A percentile compares a stretch with the other conserved stretches of the same genome.
Evolutionary conservation across 1,284 basidiomycete genomes (phyloP).

Genomic region (Ustilago curta): DNA sequence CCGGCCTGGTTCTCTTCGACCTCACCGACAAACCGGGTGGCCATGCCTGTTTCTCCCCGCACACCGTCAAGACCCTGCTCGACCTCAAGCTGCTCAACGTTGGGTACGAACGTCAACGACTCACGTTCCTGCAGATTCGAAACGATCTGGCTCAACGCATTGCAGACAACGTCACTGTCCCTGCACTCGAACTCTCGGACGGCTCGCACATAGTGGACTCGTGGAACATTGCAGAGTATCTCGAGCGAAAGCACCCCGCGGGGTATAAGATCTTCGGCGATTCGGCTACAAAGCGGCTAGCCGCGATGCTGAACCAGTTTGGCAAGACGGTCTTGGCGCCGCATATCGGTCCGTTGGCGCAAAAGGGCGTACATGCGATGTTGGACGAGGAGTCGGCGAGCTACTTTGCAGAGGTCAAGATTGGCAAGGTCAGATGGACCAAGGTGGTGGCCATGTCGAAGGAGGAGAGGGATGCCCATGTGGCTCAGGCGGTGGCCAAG

Average conservation of each 20-base stretch:
- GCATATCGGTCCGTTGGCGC: constrained; percentile 40
- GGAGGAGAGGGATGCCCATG: constrained; percentile 28
- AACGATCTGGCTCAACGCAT: constrained; percentile 48
- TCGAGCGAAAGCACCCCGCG: constrained; percentile 43
- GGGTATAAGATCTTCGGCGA: constrained; percentile 45
- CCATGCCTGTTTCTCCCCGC: constrained; percentile 43
- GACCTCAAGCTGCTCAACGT: constrained; percentile 57
- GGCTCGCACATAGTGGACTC: constrained; percentile 57
- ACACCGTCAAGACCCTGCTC: constrained; percentile 58
- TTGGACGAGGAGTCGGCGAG: constrained; percentile 45
- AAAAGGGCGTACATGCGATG: constrained; percentile 37
- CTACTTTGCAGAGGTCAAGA: constrained; percentile 58
- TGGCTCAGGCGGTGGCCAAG: constrained; percentile 35
- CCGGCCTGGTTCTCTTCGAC: constrained; percentile 58
- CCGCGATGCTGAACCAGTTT: constrained; percentile 50
- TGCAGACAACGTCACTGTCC: constrained; percentile 58
- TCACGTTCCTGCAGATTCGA: constrained; percentile 59
- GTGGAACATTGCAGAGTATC: constrained; percentile 59
- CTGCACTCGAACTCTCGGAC: constrained; percentile 51
- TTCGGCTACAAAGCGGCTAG: constrained; percentile 42
- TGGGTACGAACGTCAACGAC: constrained; percentile 57
- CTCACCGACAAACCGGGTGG: constrained; percentile 47
- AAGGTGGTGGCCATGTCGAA: constrained; percentile 22
- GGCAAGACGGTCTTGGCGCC: constrained; percentile 49
- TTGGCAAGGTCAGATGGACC: constrained; percentile 43